Evolutionary conservation across 2,329 filamentous ascomycete species (phyloP).

Genomic region (Nannizziopsis arthrosporioides): DNA sequence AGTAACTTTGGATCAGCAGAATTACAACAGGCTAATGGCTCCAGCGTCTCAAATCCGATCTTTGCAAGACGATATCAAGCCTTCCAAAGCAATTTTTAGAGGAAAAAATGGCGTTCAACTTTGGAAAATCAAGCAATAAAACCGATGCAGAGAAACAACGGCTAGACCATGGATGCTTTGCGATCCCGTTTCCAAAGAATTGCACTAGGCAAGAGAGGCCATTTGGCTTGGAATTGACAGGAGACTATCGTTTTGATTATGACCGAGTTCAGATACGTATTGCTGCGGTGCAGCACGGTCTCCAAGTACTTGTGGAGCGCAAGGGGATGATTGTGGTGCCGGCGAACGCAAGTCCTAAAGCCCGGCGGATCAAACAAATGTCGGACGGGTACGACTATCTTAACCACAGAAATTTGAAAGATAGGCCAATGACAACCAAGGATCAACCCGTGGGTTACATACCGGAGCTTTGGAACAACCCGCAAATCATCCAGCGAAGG

Average conservation of each 20-base stretch:
- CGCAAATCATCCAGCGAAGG: background rate
- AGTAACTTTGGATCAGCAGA: too few relatives aligned
- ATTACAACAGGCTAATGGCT: too few relatives aligned
- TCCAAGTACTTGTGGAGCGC: background rate
- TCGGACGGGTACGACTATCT: background rate
- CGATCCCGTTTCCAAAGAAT: background rate
- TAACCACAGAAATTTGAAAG: background rate
- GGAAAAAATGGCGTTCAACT: background rate
- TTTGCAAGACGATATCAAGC: background rate
- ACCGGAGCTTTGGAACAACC: background rate
- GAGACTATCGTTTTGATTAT: background rate
- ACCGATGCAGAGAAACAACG: background rate
- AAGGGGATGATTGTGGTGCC: background rate
- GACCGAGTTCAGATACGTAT: constrained; percentile 7
- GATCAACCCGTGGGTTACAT: background rate
- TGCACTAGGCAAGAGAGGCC: constrained; percentile 1
- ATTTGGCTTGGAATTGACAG: background rate
- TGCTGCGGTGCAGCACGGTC: constrained; percentile 3
- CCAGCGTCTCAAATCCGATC: background rate
- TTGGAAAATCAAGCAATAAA: background rate
- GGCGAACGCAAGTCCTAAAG: background rate
- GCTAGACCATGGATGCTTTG: background rate
- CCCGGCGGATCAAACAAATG: background rate
- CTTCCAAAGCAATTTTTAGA: background rate
- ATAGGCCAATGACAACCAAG: background rate